Evolutionary conservation across 768 basidiomycete species (phyloP).

Genomic region (Gautieria morchelliformis): DNA sequence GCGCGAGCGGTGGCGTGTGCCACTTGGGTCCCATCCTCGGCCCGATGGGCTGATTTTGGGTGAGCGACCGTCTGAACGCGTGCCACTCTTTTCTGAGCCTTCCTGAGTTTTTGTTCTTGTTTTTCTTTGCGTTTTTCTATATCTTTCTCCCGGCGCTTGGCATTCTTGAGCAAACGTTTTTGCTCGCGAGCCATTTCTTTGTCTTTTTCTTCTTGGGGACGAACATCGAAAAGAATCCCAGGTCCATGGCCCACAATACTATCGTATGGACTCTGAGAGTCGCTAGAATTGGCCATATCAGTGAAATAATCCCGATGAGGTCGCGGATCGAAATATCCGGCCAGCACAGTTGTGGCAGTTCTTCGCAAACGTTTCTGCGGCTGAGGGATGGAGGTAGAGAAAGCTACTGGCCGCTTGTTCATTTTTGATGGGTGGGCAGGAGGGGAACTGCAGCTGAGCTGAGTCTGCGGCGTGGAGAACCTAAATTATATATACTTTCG

Average conservation of each 20-base stretch:
- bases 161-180: background rate
- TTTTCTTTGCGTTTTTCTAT: background rate
- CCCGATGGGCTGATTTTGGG: background rate
- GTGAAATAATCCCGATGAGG: conserved; percentile 70
- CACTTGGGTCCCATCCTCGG: background rate
- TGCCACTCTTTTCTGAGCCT: background rate
- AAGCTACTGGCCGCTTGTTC: conserved; percentile 7
- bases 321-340: conserved; percentile 61
- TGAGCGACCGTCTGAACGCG: background rate
- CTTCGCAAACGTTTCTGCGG: conserved; percentile 36
- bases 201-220: background rate
- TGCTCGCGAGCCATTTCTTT: background rate
- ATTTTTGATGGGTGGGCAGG: background rate
- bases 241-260: background rate
- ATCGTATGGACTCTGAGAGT: background rate
- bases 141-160: background rate
- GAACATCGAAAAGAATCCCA: background rate
- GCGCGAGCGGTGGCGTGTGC: background rate
- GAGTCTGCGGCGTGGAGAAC: conserved; percentile 3
- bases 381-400: conserved; percentile 11
- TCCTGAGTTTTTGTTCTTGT: background rate
- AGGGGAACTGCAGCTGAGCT: conserved; percentile 3
- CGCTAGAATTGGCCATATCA: conserved; percentile 31
- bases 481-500: conserved; percentile 4
- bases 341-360: conserved; percentile 66